Evolutionary conservation across 768 basidiomycete genomes (phyloP).

Genomic region (Dendrothele bispora): DNA sequence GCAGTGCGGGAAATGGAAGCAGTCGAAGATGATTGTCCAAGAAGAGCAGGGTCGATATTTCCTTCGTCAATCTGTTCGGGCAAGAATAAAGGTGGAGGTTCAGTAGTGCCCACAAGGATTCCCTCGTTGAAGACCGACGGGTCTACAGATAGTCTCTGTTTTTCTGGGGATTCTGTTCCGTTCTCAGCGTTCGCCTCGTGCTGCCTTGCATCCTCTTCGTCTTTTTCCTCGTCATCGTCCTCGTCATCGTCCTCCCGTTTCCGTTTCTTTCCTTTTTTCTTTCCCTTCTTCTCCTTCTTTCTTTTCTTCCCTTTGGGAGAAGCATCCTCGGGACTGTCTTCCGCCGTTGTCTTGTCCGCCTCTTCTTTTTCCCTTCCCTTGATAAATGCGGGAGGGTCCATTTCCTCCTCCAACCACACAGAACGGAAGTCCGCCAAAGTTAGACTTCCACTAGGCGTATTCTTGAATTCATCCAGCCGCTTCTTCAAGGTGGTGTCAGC

Average conservation of each 20-base stretch:
- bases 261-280: constrained; percentile 24
- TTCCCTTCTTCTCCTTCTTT: constrained; percentile 25
- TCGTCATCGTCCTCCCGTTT: constrained; percentile 25
- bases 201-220: constrained; percentile 38
- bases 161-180: constrained; percentile 22
- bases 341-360: constrained; percentile 43
- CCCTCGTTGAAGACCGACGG: constrained; percentile 62
- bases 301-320: constrained; percentile 25
- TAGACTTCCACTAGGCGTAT: constrained; percentile 80
- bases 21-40: constrained; percentile 25
- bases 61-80: constrained; percentile 39
- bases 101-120: constrained; percentile 59
- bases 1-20: constrained; percentile 1
- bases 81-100: constrained; percentile 38
- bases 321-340: constrained; percentile 28
- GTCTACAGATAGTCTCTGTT: constrained; percentile 56
- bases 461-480: constrained; percentile 91
- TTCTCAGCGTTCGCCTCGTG: constrained; percentile 31
- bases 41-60: constrained; percentile 61
- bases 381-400: constrained; percentile 88
- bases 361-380: constrained; percentile 74
- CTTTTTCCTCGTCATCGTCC: constrained; percentile 27
- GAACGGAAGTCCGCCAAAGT: constrained; percentile 88
- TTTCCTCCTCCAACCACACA: constrained; percentile 89
- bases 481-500: constrained; percentile 95